Conservation (phyloP, 1,139 yeast genomes). For the Yamadazyma atmosphaerica region DNA sequence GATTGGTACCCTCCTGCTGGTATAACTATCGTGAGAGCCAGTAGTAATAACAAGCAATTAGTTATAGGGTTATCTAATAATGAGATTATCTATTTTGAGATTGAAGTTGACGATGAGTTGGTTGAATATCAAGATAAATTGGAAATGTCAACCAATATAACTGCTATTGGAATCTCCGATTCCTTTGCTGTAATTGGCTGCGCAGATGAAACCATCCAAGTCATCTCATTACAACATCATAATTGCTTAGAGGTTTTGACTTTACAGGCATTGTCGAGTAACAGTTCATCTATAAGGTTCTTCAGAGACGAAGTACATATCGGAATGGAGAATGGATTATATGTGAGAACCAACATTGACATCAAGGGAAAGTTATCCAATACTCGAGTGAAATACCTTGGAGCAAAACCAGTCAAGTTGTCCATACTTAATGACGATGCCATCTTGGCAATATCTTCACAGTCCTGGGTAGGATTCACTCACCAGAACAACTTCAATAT, state of each 20-base stretch:
- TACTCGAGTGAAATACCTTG: slow-evolving; percentile 73
- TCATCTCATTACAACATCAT: slow-evolving; percentile 65
- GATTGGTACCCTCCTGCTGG: slow-evolving; percentile 92
- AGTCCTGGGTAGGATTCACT: slow-evolving; percentile 39
- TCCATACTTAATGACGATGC: slow-evolving; percentile 19
- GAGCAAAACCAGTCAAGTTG: slow-evolving; percentile 61
- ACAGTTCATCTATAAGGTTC: slow-evolving; percentile 52
- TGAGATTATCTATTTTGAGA: slow-evolving; percentile 81
- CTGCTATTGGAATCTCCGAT: slow-evolving; percentile 45
- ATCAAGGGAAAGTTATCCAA: slow-evolving; percentile 65
- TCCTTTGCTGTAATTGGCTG: slow-evolving; percentile 68
- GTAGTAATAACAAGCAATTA: slow-evolving; percentile 68
- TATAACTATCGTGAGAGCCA: slow-evolving; percentile 56
- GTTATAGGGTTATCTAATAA: slow-evolving; percentile 70
- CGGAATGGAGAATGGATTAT: slow-evolving; percentile 83
- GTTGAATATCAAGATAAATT: slow-evolving; percentile 68
- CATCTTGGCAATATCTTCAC: slow-evolving; percentile 43
- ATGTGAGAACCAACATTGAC: slow-evolving; percentile 53
- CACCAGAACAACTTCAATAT: slow-evolving; percentile 31
- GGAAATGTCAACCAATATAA: slow-evolving; percentile 55
- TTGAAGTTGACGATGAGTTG: slow-evolving; percentile 62
- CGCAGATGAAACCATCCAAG: slow-evolving; percentile 68
- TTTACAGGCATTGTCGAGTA: slow-evolving; percentile 67
- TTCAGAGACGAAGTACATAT: slow-evolving; percentile 51
- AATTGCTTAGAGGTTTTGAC: slow-evolving; percentile 62